Conservation (phyloP, 352 stramenopile species). For the Pythium periplocum region DNA sequence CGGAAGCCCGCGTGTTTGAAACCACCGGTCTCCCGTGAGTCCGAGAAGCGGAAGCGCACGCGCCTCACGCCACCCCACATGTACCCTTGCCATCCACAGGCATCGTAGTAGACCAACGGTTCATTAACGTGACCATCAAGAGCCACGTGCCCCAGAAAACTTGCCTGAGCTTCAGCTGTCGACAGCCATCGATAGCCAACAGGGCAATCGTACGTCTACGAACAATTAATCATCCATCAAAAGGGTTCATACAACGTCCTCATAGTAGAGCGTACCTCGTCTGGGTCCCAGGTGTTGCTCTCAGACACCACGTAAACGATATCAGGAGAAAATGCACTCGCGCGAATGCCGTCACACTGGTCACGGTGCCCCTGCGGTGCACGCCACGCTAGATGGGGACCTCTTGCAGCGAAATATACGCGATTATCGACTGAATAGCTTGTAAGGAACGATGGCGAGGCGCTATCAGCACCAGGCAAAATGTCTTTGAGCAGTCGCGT, state of each 20-base stretch:
- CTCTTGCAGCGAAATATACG: conserved; percentile 82
- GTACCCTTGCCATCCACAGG: conserved; percentile 70
- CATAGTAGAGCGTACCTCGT: conserved; percentile 22
- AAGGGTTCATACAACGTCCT: background rate
- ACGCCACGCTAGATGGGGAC: conserved; percentile 62
- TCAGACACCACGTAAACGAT: conserved; percentile 74
- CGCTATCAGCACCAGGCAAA: conserved; percentile 23
- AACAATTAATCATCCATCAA: background rate
- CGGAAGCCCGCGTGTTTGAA: conserved; percentile 59
- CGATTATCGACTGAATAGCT: conserved; percentile 46
- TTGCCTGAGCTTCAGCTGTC: conserved; percentile 48
- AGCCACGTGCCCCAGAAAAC: conserved; percentile 35
- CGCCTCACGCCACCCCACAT: conserved; percentile 36
- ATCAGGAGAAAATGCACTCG: conserved; percentile 40
- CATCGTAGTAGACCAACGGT: conserved; percentile 61
- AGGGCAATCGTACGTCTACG: conserved; percentile 81
- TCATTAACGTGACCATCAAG: conserved; percentile 22
- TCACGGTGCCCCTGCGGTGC: conserved; percentile 37
- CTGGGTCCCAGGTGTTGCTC: conserved; percentile 51
- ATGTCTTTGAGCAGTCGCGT: conserved; percentile 74
- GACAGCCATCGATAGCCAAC: conserved; percentile 77
- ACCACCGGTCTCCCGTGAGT: conserved; percentile 50
- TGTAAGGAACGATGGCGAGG: conserved; percentile 30
- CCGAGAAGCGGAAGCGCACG: conserved; percentile 68
- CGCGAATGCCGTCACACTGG: conserved; percentile 62